Percentiles rank a stretch among this genome's conserved stretches.
Evolutionary conservation across 345 rosid species (phyloP).

Genomic region (Eucalyptus erythrocorys): DNA sequence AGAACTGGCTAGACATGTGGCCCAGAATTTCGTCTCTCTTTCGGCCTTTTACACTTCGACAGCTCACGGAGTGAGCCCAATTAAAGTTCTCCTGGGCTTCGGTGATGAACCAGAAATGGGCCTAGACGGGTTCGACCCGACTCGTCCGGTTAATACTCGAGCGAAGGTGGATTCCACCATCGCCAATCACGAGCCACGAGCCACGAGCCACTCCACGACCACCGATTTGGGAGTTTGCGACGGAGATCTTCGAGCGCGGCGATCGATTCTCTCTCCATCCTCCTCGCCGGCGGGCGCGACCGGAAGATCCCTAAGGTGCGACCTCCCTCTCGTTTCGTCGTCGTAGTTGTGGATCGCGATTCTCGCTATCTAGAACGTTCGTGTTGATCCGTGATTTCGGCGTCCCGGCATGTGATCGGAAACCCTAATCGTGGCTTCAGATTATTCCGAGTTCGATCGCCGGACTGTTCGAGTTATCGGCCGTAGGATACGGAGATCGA

Average conservation of each 20-base stretch:
- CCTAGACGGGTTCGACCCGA: neutral
- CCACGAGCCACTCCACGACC: too few species aligned
- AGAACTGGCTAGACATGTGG: neutral
- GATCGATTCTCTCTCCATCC: neutral
- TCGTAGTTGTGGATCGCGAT: neutral
- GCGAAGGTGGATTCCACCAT: neutral
- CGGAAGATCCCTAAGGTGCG: neutral
- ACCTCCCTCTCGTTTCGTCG: neutral
- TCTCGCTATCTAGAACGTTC: neutral
- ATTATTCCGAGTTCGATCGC: neutral
- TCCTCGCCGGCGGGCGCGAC: neutral
- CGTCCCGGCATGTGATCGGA: neutral
- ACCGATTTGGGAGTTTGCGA: neutral
- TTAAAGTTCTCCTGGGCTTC: neutral
- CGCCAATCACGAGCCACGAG: neutral
- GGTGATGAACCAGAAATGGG: neutral
- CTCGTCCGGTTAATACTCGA: neutral
- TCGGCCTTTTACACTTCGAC: neutral
- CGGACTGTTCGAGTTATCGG: neutral
- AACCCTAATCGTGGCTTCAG: neutral
- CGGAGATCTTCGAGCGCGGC: neutral
- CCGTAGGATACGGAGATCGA: constrained; percentile 16
- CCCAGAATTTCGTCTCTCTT: neutral
- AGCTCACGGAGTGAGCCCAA: neutral
- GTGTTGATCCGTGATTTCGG: neutral